Evolutionary conservation across 768 basidiomycete genomes (phyloP).

Genomic region (Termitomyces sp.): DNA sequence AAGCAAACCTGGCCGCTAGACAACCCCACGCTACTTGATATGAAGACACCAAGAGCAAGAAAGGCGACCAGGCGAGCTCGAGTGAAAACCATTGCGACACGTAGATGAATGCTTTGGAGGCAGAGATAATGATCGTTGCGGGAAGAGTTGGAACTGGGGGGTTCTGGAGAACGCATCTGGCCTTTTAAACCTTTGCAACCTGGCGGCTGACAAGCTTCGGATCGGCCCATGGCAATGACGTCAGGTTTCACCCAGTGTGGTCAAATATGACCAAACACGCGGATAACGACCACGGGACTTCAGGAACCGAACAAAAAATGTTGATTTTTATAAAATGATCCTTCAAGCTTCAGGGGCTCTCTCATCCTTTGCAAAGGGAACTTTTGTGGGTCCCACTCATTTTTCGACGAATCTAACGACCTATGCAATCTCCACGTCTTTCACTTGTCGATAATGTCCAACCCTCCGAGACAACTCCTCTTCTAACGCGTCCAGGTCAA

Average conservation of each 20-base stretch:
- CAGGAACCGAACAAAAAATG: neutral
- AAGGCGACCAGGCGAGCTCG: neutral
- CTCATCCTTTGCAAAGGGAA: neutral
- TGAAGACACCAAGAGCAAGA: neutral
- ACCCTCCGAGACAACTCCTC: conserved; percentile 10
- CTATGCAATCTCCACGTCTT: neutral
- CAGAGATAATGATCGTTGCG: neutral
- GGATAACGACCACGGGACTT: neutral
- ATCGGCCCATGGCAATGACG: too few relatives aligned
- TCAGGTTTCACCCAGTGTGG: neutral
- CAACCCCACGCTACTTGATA: neutral
- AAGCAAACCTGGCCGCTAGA: neutral
- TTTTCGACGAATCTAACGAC: neutral
- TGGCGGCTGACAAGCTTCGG: neutral
- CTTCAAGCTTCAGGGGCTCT: neutral
- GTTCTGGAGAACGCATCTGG: neutral
- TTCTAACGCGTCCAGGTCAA: neutral
- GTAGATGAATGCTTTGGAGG: neutral
- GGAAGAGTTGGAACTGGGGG: neutral
- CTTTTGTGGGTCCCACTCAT: neutral
- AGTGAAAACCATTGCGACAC: neutral
- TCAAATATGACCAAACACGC: neutral
- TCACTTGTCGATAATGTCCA: neutral
- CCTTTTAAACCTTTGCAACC: neutral
- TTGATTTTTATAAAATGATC: neutral